Conservation (phyloP, 768 basidiomycete genomes). For the Naganishia onofrii region DNA sequence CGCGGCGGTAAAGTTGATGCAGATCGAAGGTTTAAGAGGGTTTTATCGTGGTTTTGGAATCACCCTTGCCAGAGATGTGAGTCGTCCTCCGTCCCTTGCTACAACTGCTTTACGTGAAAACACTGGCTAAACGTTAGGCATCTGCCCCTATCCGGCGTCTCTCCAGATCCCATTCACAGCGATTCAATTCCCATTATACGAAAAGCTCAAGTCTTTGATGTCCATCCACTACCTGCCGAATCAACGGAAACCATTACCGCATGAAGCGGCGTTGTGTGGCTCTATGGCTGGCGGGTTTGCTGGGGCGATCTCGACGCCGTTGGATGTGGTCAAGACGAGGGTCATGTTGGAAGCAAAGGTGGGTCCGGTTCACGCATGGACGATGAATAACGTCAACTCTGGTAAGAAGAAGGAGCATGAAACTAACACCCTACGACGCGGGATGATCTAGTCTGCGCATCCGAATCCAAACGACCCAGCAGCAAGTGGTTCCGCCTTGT, state of each 20-base stretch:
- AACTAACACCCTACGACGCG: neutral
- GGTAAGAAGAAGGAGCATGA: neutral
- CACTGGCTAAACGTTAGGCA: too few species aligned
- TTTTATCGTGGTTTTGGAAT: constrained; percentile 85
- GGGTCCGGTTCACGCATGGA: constrained; percentile 39
- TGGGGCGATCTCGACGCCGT: constrained; percentile 83
- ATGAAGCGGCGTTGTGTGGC: constrained; percentile 71
- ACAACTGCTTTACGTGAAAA: too few species aligned
- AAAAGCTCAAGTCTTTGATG: constrained; percentile 70
- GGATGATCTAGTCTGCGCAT: constrained; percentile 4
- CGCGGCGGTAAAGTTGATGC: constrained; percentile 50
- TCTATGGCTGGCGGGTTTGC: constrained; percentile 86
- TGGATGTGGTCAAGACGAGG: constrained; percentile 94
- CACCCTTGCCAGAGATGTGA: constrained; percentile 69
- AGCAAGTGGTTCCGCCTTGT: constrained; percentile 52
- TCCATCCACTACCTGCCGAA: constrained; percentile 56
- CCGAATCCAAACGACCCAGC: constrained; percentile 22
- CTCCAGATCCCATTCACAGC: constrained; percentile 90
- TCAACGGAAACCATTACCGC: constrained; percentile 57
- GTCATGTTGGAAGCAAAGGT: constrained; percentile 92
- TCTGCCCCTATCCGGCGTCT: too few species aligned
- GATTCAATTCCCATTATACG: constrained; percentile 92
- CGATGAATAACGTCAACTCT: neutral
- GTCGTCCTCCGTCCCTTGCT: too few species aligned
- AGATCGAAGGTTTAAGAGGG: constrained; percentile 67